A percentile compares a stretch with the other conserved stretches of the same genome.
Evolutionary conservation across 148 eudicot species (phyloP).

Genomic region (Fagopyrum esculentum): DNA sequence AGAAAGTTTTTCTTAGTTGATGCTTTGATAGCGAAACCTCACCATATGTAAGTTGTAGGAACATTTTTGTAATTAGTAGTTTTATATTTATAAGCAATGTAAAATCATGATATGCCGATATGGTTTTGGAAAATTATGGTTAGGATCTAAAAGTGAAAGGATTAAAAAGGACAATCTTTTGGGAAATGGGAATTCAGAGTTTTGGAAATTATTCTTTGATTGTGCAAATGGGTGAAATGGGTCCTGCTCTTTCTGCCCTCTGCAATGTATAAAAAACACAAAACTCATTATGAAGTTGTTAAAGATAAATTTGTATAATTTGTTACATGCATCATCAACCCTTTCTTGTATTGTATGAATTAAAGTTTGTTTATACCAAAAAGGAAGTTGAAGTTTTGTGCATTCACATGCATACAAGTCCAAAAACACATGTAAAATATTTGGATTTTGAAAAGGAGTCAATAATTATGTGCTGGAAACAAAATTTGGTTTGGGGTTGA

Average conservation of each 20-base stretch:
- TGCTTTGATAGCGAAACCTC: conserved; percentile 5
- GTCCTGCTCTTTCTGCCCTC: neutral
- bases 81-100: conserved; percentile 16
- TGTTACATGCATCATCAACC: too few species aligned
- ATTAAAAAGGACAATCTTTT: neutral
- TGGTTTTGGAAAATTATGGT: conserved; percentile 23
- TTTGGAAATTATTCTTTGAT: neutral
- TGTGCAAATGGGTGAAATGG: conserved; percentile 1
- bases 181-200: neutral
- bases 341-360: too few species aligned
- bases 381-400: neutral
- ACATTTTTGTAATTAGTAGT: conserved; percentile 28
- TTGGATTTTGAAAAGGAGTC: conserved; percentile 2
- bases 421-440: neutral
- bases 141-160: neutral
- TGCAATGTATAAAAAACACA: neutral
- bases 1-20: conserved; percentile 31
- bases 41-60: conserved; percentile 17
- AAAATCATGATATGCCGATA: conserved; percentile 17
- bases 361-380: too few species aligned
- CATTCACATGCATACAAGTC: neutral
- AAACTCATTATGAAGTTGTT: too few species aligned
- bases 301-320: too few species aligned
- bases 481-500: neutral
- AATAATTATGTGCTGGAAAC: neutral